Evolutionary conservation across 1,284 basidiomycete genomes (phyloP).

Genomic region (Porodaedalea pini): DNA sequence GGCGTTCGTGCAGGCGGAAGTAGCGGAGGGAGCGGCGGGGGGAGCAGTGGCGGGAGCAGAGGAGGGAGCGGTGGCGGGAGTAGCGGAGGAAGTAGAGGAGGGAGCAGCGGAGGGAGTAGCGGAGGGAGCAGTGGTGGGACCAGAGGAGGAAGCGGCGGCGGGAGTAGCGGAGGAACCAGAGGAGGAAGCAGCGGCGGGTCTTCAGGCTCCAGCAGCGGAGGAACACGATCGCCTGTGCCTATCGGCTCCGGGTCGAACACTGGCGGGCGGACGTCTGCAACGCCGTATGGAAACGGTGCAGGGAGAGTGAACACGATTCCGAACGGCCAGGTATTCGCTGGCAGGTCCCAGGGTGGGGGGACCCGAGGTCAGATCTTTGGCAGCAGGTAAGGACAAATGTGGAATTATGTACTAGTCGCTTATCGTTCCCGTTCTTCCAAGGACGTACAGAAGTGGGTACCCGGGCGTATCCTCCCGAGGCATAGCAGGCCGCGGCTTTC

Average conservation of each 20-base stretch:
- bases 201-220: conserved; percentile 30
- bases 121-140: conserved; percentile 26
- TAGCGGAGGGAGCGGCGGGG: conserved; percentile 26
- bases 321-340: conserved; percentile 38
- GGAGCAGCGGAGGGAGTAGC: conserved; percentile 25
- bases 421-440: conserved; percentile 23
- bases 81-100: conserved; percentile 20
- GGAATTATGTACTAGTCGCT: no score
- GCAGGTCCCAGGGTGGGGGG: conserved; percentile 40
- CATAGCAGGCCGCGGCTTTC: conserved; percentile 45
- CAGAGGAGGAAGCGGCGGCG: neutral
- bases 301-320: conserved; percentile 34
- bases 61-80: conserved; percentile 19
- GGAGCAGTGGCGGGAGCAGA: conserved; percentile 14
- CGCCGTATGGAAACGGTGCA: conserved; percentile 38
- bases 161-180: conserved; percentile 22
- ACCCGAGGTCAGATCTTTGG: conserved; percentile 39
- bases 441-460: conserved; percentile 58
- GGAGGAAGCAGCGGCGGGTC: conserved; percentile 21
- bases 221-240: conserved; percentile 1
- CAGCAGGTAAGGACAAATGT: conserved; percentile 34
- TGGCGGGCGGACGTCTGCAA: conserved; percentile 3
- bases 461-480: conserved; percentile 41
- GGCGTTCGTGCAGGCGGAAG: conserved; percentile 27
- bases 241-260: conserved; percentile 18